Conservation (phyloP, 2,329 filamentous ascomycete genomes). For the Didymella arachidicola region DNA sequence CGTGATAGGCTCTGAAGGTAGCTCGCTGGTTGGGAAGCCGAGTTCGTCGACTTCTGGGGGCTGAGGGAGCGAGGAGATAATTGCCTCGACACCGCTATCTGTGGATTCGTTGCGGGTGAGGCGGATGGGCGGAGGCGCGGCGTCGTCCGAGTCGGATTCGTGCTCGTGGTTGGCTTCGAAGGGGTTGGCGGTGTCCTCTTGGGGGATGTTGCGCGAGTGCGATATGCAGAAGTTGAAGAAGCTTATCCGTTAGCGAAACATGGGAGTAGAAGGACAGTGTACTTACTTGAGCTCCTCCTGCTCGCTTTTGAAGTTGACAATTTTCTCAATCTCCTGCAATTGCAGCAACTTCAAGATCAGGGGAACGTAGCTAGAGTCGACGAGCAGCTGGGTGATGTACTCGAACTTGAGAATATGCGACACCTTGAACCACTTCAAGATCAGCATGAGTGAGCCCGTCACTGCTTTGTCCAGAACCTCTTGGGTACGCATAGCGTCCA, state of each 20-base stretch:
- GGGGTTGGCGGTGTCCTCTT: slow-evolving; percentile 34
- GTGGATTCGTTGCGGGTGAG: slow-evolving; percentile 57
- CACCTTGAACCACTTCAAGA: slow-evolving; percentile 95
- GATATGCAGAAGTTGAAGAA: slow-evolving; percentile 91
- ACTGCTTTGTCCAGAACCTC: slow-evolving; percentile 93
- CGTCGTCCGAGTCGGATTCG: slow-evolving; percentile 65
- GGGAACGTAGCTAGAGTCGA: slow-evolving; percentile 95
- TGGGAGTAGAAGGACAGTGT: too few species aligned
- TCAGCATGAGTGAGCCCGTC: slow-evolving; percentile 83
- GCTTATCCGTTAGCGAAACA: slow-evolving; percentile 55
- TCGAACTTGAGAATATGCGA: slow-evolving; percentile 96
- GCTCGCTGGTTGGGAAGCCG: slow-evolving; percentile 76
- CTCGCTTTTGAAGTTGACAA: slow-evolving; percentile 86
- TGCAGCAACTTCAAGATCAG: slow-evolving; percentile 92
- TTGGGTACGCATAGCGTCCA: slow-evolving; percentile 80
- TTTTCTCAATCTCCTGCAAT: slow-evolving; percentile 89
- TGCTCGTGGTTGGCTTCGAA: slow-evolving; percentile 31
- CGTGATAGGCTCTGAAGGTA: slow-evolving; percentile 80
- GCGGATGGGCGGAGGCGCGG: slow-evolving; percentile 80
- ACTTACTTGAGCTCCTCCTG: slow-evolving; percentile 78
- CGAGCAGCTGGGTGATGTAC: slow-evolving; percentile 88
- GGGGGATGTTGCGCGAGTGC: slow-evolving; percentile 67
- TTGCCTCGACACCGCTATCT: slow-evolving; percentile 37
- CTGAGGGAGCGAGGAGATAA: slow-evolving; percentile 36
- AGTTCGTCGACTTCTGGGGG: slow-evolving; percentile 79